A percentile compares a stretch with the other conserved stretches of the same genome.
Evolutionary conservation across 2,329 filamentous ascomycete species (phyloP).

Genomic region (Fusarium sp.): DNA sequence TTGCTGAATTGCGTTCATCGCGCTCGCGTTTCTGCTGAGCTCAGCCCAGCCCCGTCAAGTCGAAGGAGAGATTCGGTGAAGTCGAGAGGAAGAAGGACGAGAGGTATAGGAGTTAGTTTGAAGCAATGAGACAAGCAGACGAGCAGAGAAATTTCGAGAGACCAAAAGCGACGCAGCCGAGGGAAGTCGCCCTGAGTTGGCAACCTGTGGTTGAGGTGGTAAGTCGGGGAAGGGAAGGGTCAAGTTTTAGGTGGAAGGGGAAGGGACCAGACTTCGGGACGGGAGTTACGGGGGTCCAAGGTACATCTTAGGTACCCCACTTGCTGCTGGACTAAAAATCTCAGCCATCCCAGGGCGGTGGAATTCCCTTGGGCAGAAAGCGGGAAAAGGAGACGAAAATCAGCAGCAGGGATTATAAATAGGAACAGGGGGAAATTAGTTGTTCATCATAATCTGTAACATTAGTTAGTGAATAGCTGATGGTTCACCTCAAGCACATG

Average conservation of each 20-base stretch:
- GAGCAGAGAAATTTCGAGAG: constrained; percentile 1
- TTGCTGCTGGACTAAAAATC: constrained; percentile 12
- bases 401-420: constrained; percentile 20
- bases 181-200: constrained; percentile 25
- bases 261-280: constrained; percentile 19
- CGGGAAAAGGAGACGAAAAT: constrained; percentile 23
- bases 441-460: constrained; percentile 29
- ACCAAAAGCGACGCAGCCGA: constrained; percentile 19
- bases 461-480: not conserved
- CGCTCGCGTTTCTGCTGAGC: constrained; percentile 33
- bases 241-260: constrained; percentile 25
- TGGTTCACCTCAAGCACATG: constrained; percentile 1
- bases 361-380: constrained; percentile 14
- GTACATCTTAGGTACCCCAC: constrained; percentile 31
- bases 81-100: not conserved
- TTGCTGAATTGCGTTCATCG: constrained; percentile 73
- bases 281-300: constrained; percentile 26
- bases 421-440: constrained; percentile 29
- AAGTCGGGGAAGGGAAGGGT: constrained; percentile 29
- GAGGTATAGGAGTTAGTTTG: not conserved
- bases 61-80: not conserved
- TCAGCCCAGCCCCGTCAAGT: constrained; percentile 31
- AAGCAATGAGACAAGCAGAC: constrained; percentile 2
- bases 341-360: constrained; percentile 25
- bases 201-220: constrained; percentile 17